Conservation (phyloP, 179 eudicot species). For the Amaranthus tricolor region DNA sequence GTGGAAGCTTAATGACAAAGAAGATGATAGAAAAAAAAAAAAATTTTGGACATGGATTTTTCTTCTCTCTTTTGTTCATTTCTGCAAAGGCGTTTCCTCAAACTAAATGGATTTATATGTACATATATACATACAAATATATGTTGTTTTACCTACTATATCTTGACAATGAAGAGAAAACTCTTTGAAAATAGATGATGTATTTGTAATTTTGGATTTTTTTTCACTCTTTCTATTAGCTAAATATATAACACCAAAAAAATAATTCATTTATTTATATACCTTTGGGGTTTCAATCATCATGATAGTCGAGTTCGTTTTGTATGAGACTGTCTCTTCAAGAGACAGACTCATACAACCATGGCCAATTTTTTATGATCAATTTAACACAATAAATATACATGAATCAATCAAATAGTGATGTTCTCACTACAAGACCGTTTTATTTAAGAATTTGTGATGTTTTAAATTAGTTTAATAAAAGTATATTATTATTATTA, state of each 20-base stretch:
- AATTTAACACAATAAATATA: no score
- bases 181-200: constrained; percentile 21
- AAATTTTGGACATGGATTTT: constrained; percentile 24
- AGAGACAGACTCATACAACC: no score
- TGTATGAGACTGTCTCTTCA: no score
- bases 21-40: constrained; percentile 12
- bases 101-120: constrained; percentile 4
- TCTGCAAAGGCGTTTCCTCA: constrained; percentile 25
- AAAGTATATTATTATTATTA: no score
- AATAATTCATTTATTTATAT: neutral
- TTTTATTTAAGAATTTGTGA: no score
- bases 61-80: constrained; percentile 35
- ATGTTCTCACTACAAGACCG: no score
- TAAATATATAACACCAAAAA: neutral
- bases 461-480: no score
- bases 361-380: no score
- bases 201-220: constrained; percentile 30
- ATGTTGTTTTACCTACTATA: constrained; percentile 9
- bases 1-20: constrained; percentile 34
- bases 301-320: no score
- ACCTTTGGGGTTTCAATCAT: neutral
- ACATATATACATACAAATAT: constrained; percentile 9
- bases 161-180: constrained; percentile 19
- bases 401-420: no score
- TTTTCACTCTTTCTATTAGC: constrained; percentile 2